Conservation (phyloP, 2,329 filamentous ascomycete species). For the Hypoxylon sp. region DNA sequence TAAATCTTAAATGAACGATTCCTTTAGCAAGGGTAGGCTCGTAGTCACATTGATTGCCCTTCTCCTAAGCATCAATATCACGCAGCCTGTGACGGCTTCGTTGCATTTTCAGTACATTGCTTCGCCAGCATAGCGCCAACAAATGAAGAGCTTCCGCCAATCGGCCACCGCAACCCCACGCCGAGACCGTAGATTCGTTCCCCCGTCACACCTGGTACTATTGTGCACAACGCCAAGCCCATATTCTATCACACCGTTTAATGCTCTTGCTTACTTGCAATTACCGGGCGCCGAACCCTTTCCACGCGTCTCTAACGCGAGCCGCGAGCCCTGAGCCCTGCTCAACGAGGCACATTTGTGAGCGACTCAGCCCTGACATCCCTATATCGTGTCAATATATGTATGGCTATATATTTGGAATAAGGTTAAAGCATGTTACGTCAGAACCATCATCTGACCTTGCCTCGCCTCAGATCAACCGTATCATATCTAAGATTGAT, state of each 20-base stretch:
- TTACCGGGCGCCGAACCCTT: constrained; percentile 12
- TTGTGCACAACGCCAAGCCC: constrained; percentile 29
- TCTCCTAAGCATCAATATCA: constrained; percentile 40
- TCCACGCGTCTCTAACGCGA: constrained; percentile 26
- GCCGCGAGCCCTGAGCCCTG: constrained; percentile 4
- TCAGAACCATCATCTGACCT: constrained; percentile 37
- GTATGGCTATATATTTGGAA: constrained; percentile 28
- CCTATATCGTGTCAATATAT: constrained; percentile 34
- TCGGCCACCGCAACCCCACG: constrained; percentile 44
- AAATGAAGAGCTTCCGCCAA: constrained; percentile 41
- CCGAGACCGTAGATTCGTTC: constrained; percentile 40
- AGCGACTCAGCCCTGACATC: constrained; percentile 12
- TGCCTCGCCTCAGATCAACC: constrained; percentile 13
- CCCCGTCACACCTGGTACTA: constrained; percentile 39
- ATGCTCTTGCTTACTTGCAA: constrained; percentile 18
- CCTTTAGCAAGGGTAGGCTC: constrained; percentile 26
- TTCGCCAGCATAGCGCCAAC: constrained; percentile 45
- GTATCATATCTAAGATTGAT: constrained; percentile 20
- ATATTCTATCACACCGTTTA: constrained; percentile 39
- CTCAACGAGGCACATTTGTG: constrained; percentile 21
- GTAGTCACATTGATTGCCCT: constrained; percentile 33
- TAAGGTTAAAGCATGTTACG: constrained; percentile 23
- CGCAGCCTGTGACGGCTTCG: constrained; percentile 42
- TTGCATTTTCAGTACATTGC: constrained; percentile 42
- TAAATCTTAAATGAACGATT: constrained; percentile 23